Base-by-base conservation (phyloP, 257 asterid species). In the Perilla frutescens region DNA sequence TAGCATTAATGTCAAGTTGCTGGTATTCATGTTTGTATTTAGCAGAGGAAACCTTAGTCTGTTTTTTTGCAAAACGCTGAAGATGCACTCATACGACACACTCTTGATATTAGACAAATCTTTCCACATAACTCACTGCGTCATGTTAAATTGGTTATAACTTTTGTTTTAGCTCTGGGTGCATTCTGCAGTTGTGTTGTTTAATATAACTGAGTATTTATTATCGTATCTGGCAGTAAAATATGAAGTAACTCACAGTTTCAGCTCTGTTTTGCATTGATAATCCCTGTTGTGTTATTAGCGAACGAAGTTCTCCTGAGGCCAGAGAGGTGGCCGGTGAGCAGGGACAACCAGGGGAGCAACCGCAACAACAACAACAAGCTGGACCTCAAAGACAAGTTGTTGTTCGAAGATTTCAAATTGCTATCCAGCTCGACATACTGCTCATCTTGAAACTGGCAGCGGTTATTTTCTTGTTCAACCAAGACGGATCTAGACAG, bases 401-500 rank as follows among this genome's bases (percentile, higher is more conserved):
- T 69, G 87, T 84, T 55, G 93, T 82, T 65, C 84, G 97, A 70
- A 88, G 98, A 82, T 91, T 93, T 75, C 97, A 89, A 83, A 84
- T 93, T 79, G 96, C 93, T 50, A 82, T 91, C 82, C 98, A 89
- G 81, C 88, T 91, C 37, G 98, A 93, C 79, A 65, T 89, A 76
- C 68, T 87, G 66, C 98, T 93, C 76, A 91, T 93, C 74, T 79
- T 93, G 62, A 93, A 93, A 88, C 82, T 93, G 82, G 94, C 87
- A 13, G 98, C 98, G 15, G 97, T 91, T 62, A 89, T 93, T 76
- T 93, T 91, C 81, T 84, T 93, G 92, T 91, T 93, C 75, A 93
- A 89, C 84, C 98, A 91, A 84, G 97, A 93, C 81, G 98, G 98
- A 74, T 93, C 98, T 32, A 86, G 80, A 54, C 96, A 89, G 76